Evolutionary conservation across 129 eudicot genomes (phyloP), one percentile per base, ranked within the genome.

Genomic region (Ambrosia trifida): DNA sequence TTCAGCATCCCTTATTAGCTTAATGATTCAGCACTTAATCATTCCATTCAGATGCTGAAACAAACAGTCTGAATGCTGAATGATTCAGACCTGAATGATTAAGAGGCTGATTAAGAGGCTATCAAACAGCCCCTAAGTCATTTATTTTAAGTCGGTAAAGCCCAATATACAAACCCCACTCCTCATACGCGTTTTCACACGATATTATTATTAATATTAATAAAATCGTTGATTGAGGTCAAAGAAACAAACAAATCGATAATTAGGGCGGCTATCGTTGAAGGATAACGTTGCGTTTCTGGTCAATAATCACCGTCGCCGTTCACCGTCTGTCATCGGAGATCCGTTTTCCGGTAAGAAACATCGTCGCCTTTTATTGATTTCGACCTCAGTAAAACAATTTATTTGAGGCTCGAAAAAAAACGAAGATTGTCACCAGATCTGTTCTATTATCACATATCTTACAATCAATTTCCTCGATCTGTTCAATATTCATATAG

Each of bases 301-400:
- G 28, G 7, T 60, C 70, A 2, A n/a, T 70, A 8, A 69, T 43
- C 56, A 11, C 70, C 71, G 76, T 60, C 43, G 70, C 20, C 63
- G 46, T 54, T 43, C 70, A 60, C 31, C 81, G 71, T 14, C 51
- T 28, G 0, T 24, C 28, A 24, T 24, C 28, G 70, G 16, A 69
- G 79, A 49, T 45, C 32, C 72, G 56, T 38, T 17, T 62, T 80
- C 83, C 79, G 83, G 83, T 79, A 79, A 79, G 83, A 74, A 44
- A 62, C 33, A 69, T 79, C 83, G 64, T 67, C 57, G 57, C 79
- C 83, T 73, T 79, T 79, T 79, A 74, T 79, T 79, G 76, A 68
- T 61, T 17, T 74, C 76, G 76, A 51, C 66, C 73, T 69, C 76
- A 28, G 65, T 32, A 0, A 54, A 18, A 16, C n/a, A 4, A 8